These are phyloP conservation scores for Thelonectria olida DNA, from an alignment of 2,329 filamentous ascomycete species.

Conservation along the genomic window DNA sequence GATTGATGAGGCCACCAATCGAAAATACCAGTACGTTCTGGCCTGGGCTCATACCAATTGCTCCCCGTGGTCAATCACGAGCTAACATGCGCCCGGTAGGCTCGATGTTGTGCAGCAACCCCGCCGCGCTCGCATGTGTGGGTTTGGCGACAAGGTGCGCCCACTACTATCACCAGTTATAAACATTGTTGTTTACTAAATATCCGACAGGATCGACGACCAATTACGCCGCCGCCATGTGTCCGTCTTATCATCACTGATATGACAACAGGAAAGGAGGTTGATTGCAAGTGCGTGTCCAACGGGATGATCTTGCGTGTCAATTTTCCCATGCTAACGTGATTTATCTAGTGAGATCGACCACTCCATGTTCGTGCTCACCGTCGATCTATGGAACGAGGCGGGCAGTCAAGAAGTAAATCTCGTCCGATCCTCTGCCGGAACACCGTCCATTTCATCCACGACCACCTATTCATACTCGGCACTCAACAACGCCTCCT, in stretches of 20 bases:
- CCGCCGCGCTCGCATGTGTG: slow-evolving; percentile 94
- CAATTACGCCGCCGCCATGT: slow-evolving; percentile 95
- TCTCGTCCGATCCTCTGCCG: slow-evolving; percentile 70
- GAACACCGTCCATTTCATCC: slow-evolving; percentile 80
- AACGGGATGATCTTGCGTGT: not conserved
- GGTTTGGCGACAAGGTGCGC: slow-evolving; percentile 94
- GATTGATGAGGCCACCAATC: slow-evolving; percentile 46
- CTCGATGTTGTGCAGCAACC: slow-evolving; percentile 91
- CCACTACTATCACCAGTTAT: not conserved
- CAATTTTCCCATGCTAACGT: slow-evolving; percentile 11
- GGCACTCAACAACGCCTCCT: slow-evolving; percentile 46
- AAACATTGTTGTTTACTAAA: slow-evolving; percentile 13
- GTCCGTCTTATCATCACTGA: slow-evolving; percentile 85
- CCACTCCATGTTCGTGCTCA: slow-evolving; percentile 61
- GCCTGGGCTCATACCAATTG: not conserved
- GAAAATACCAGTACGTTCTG: slow-evolving; percentile 47
- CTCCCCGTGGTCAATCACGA: not conserved
- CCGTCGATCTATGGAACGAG: slow-evolving; percentile 75
- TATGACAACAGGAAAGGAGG: slow-evolving; percentile 76
- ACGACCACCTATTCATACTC: slow-evolving; percentile 81
- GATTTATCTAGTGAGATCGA: slow-evolving; percentile 48
- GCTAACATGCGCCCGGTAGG: slow-evolving; percentile 50
- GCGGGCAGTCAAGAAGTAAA: slow-evolving; percentile 72
- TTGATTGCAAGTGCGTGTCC: slow-evolving; percentile 78
- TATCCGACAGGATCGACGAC: slow-evolving; percentile 78